Conservation (phyloP, 2,329 filamentous ascomycete genomes). For the Sporothrix curviconia region DNA sequence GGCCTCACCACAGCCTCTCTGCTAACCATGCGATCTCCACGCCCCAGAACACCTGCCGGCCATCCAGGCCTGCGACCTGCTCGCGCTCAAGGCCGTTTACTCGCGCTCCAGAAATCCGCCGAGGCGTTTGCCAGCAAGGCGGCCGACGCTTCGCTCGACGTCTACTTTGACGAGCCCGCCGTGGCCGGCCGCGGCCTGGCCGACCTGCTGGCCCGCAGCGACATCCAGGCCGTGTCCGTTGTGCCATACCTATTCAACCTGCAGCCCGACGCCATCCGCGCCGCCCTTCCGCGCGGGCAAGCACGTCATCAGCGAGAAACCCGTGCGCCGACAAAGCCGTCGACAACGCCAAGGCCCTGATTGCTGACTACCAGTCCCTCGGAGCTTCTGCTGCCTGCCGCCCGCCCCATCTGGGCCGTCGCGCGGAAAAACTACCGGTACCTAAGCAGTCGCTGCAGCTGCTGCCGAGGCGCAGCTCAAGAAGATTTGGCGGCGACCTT, state of each 20-base stretch:
- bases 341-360: slow-evolving; percentile 21
- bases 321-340: slow-evolving; percentile 55
- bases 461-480: slow-evolving; percentile 22
- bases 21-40: background rate
- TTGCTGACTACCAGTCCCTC: slow-evolving; percentile 28
- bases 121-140: slow-evolving; percentile 33
- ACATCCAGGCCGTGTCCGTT: slow-evolving; percentile 52
- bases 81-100: slow-evolving; percentile 59
- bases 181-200: slow-evolving; percentile 37
- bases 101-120: slow-evolving; percentile 57
- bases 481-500: slow-evolving; percentile 26
- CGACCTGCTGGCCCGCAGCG: slow-evolving; percentile 46
- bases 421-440: slow-evolving; percentile 71
- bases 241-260: slow-evolving; percentile 56
- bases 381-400: background rate
- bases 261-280: slow-evolving; percentile 53
- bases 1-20: background rate
- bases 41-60: slow-evolving; percentile 42
- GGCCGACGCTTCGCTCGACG: slow-evolving; percentile 29
- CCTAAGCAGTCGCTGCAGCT: slow-evolving; percentile 19
- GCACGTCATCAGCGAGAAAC: slow-evolving; percentile 65
- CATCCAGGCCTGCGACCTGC: slow-evolving; percentile 42
- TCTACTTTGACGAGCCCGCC: slow-evolving; percentile 53
- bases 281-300: slow-evolving; percentile 58
- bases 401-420: slow-evolving; percentile 47